Evolutionary conservation across 2,329 filamentous ascomycete species (phyloP).

Genomic region (Fusarium brachygibbosum): DNA sequence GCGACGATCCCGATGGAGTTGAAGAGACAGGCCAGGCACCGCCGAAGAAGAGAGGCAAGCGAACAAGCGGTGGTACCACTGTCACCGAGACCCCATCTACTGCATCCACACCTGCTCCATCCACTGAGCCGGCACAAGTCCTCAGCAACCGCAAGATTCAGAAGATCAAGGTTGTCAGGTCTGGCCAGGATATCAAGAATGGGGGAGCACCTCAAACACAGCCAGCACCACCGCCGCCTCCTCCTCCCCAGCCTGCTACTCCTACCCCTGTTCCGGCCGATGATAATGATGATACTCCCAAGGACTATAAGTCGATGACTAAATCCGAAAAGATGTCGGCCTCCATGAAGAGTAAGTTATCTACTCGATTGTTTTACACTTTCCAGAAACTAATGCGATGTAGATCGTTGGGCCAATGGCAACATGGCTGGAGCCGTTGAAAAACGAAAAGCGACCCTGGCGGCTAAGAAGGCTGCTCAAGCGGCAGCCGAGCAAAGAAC

Average conservation of each 20-base stretch:
- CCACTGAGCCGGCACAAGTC: constrained; percentile 38
- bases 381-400: constrained; percentile 46
- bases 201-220: constrained; percentile 37
- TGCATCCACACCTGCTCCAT: constrained; percentile 38
- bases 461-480: constrained; percentile 68
- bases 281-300: constrained; percentile 58
- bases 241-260: constrained; percentile 19
- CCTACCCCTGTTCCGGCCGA: constrained; percentile 39
- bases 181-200: constrained; percentile 48
- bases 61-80: constrained; percentile 34
- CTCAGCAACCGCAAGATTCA: constrained; percentile 52
- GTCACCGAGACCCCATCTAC: constrained; percentile 33
- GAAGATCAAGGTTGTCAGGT: constrained; percentile 58
- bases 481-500: constrained; percentile 56
- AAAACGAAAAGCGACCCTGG: constrained; percentile 71
- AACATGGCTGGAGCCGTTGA: constrained; percentile 72
- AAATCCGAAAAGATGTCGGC: constrained; percentile 77
- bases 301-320: constrained; percentile 72
- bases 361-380: background rate
- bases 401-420: constrained; percentile 71
- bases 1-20: constrained; percentile 61
- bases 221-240: background rate
- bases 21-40: constrained; percentile 55
- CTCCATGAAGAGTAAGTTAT: constrained; percentile 71
- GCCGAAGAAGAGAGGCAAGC: constrained; percentile 56